Conservation (phyloP, 2,329 filamentous ascomycete genomes). For the Trichoderma aggressivum region DNA sequence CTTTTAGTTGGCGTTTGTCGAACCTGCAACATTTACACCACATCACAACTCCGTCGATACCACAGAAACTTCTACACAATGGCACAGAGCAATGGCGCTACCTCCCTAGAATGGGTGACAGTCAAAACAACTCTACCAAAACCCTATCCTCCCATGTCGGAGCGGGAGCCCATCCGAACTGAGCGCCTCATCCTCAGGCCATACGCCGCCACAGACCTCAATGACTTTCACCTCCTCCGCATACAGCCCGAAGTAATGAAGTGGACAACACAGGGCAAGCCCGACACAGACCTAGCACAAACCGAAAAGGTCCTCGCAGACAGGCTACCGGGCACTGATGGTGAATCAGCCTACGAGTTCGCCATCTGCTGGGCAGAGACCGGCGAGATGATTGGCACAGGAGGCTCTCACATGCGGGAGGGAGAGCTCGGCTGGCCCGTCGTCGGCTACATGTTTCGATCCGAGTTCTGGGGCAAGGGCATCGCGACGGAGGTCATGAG, state of each 20-base stretch:
- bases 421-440: conserved; percentile 52
- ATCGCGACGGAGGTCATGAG: conserved; percentile 55
- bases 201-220: conserved; percentile 47
- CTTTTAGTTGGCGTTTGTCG: neutral
- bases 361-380: conserved; percentile 47
- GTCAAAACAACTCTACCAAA: conserved; percentile 49
- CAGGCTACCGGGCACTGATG: conserved; percentile 43
- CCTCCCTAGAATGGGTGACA: conserved; percentile 32
- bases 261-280: conserved; percentile 45
- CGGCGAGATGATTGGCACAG: conserved; percentile 50
- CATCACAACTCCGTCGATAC: neutral
- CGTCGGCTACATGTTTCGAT: conserved; percentile 55
- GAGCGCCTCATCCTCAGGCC: conserved; percentile 55
- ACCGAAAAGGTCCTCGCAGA: conserved; percentile 40
- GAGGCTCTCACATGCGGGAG: conserved; percentile 39
- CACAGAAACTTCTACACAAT: conserved; percentile 18
- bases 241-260: conserved; percentile 60
- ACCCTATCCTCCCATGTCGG: conserved; percentile 40
- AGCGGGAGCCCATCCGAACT: conserved; percentile 44
- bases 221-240: conserved; percentile 50
- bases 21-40: neutral
- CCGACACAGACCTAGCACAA: conserved; percentile 43
- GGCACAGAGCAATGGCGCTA: conserved; percentile 20
- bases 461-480: conserved; percentile 53
- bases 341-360: conserved; percentile 54